Evolutionary conservation across 345 rosid genomes (phyloP).

Genomic region (Excoecaria cochinchinensis): DNA sequence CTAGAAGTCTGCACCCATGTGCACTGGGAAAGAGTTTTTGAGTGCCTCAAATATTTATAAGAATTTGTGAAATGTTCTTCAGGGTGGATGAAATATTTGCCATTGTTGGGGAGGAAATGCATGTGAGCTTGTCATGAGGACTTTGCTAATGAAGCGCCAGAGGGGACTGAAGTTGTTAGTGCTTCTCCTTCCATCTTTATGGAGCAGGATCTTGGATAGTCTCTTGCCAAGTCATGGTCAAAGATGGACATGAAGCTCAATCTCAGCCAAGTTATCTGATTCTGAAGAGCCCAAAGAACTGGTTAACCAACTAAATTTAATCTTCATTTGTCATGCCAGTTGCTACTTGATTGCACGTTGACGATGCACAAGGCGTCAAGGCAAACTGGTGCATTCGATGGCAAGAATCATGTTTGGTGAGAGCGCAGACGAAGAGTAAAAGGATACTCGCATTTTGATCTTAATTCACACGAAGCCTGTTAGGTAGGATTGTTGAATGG

Average conservation of each 20-base stretch:
- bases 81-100: conserved; percentile 70
- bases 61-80: conserved; percentile 18
- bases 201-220: background rate
- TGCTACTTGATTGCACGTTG: background rate
- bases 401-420: background rate
- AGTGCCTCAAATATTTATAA: background rate
- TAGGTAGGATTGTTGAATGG: too few species aligned
- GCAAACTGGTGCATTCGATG: background rate
- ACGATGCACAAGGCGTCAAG: background rate
- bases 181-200: background rate
- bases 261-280: background rate
- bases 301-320: background rate
- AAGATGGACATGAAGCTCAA: background rate
- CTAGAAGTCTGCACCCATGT: too few species aligned
- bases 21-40: too few species aligned
- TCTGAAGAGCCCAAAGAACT: background rate
- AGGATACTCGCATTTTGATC: background rate
- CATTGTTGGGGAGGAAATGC: conserved; percentile 62
- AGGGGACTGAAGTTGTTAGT: background rate
- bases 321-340: background rate
- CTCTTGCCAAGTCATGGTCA: background rate
- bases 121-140: conserved; percentile 32
- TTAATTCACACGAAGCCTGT: too few species aligned
- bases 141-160: background rate
- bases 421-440: background rate